These are phyloP conservation scores for Amphirosellinia nigrospora DNA, from an alignment of 495 filamentous ascomycete genomes.

Conservation along the genomic window DNA sequence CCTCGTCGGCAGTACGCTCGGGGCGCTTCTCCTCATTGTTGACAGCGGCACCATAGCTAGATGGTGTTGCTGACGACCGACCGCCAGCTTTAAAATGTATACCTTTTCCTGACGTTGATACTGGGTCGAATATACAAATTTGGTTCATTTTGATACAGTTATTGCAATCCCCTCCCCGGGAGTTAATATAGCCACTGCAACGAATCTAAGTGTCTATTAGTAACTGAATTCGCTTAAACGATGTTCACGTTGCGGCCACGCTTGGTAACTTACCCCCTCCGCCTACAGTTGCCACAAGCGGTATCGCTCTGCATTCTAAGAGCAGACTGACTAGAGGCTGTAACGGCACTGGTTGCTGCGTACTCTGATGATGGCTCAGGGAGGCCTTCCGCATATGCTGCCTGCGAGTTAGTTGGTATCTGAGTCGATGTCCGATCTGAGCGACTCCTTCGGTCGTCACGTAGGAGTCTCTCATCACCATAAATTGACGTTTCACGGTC, in stretches of 20 bases:
- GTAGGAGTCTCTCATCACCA: conserved; percentile 42
- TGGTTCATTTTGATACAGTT: conserved; percentile 59
- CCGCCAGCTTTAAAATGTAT: too few species aligned
- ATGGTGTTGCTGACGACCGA: conserved; percentile 41
- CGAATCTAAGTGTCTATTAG: conserved; percentile 48
- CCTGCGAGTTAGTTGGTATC: conserved; percentile 47
- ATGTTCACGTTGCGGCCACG: neutral
- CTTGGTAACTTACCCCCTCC: conserved; percentile 47
- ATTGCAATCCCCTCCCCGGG: conserved; percentile 54
- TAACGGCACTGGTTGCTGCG: too few species aligned
- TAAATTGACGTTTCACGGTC: conserved; percentile 51
- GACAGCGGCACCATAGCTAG: conserved; percentile 37
- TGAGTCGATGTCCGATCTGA: conserved; percentile 46
- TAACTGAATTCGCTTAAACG: too few species aligned
- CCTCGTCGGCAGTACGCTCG: conserved; percentile 47
- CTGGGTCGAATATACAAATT: too few species aligned
- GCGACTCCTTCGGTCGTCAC: conserved; percentile 41
- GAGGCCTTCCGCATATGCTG: conserved; percentile 48
- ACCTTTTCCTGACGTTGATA: too few species aligned
- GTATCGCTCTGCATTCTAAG: too few species aligned
- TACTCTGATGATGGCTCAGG: conserved; percentile 31
- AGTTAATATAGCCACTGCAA: conserved; percentile 58
- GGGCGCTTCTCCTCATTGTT: conserved; percentile 48
- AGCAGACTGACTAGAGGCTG: too few species aligned
- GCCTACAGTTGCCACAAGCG: too few species aligned